Percentiles rank a stretch among this genome's conserved stretches.
Conservation (phyloP, 1,284 basidiomycete species). For the Rhodotorula mucilaginosa region DNA sequence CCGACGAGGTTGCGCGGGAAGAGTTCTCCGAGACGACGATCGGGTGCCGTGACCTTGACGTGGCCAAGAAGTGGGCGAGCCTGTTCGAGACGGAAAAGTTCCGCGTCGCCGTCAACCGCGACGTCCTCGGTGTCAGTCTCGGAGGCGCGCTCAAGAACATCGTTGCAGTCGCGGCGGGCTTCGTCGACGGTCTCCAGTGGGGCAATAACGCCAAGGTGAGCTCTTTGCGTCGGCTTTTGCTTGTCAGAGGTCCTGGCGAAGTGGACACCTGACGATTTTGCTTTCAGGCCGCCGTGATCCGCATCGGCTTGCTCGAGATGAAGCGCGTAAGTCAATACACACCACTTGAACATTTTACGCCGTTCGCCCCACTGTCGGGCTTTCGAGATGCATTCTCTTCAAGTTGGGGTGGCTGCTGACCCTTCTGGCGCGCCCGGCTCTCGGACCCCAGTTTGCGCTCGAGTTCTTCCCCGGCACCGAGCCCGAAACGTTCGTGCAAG, state of each 20-base stretch:
- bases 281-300: conserved; percentile 56
- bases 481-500: conserved; percentile 56
- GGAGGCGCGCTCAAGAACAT: conserved; percentile 61
- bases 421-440: not conserved
- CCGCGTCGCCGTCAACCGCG: conserved; percentile 57
- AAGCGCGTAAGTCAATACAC: conserved; percentile 41
- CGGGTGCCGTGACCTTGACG: conserved; percentile 54
- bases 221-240: not conserved
- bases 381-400: not conserved
- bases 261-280: not conserved
- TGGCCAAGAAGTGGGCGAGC: conserved; percentile 49
- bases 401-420: too few relatives aligned
- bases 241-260: not conserved
- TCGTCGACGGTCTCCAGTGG: conserved; percentile 58
- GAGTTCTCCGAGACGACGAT: conserved; percentile 59
- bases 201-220: conserved; percentile 57
- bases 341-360: not conserved
- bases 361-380: not conserved
- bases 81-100: conserved; percentile 54
- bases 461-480: conserved; percentile 59
- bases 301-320: conserved; percentile 56
- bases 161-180: conserved; percentile 59
- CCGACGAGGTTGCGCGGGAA: conserved; percentile 57
- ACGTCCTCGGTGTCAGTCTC: conserved; percentile 58
- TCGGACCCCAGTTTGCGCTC: conserved; percentile 48